Evolutionary conservation across 1,139 yeast species (phyloP), one percentile per base, ranked within the genome.

Genomic region (Wickerhamomyces sp.): DNA sequence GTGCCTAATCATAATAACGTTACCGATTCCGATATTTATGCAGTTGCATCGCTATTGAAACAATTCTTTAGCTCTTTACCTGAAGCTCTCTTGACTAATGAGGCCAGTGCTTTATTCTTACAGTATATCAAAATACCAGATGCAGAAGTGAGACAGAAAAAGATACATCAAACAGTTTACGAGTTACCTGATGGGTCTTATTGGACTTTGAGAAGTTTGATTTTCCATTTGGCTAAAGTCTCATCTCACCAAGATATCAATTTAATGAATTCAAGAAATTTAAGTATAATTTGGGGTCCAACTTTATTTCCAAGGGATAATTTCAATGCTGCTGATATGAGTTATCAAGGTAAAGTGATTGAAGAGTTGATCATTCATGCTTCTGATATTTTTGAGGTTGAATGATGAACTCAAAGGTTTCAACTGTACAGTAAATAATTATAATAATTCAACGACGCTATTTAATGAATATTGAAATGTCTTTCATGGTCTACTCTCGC

Each of bases 121-220:
- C 83, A 80, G 29, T 88, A 95, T 11, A 82, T 88, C 19, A 78
- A 82, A 51, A 77, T 87, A 36, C 70, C 64, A 27, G 81, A 79
- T 46, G 69, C 68, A 22, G 65, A 65, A 14, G 68, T 73, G 29
- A 66, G 83, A 45, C 68, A 76, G 35, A 88, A 87, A 49, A 83
- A 81, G 43, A 68, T 91, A 49, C 98, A 91, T 58, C 87, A 87
- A 34, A 72, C 86, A 40, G 86, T 91, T 30, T 91, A 82, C 61
- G 84, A 84, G 47, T 70, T 91, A 37, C 96, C 97, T 0, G 98
- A 91, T 59, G 93, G 95, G 1, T 88, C 93, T 38, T 91, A 91
- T 58, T 88, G 95, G 65, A 89, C 97, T 0, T 68, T 91, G 47
- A 68, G 97, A 49, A 77, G 87, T 26, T 66, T 91, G 44, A 67